These are phyloP conservation scores for Gracilariopsis chorda DNA, from an alignment of 23 red algal genomes.

Conservation along the genomic window DNA sequence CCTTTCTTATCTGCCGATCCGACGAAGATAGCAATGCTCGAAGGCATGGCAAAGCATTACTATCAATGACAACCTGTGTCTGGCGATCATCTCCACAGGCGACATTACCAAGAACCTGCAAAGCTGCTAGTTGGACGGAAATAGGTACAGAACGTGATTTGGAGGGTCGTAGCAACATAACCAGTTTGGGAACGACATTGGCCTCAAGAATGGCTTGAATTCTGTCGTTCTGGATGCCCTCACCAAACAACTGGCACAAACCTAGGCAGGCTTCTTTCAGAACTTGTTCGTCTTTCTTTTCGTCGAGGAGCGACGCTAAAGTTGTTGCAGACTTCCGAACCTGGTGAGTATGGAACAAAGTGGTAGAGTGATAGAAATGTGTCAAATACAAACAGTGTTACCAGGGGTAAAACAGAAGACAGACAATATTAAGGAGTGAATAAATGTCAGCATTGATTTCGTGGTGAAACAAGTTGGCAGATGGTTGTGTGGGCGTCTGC, in stretches of 20 bases:
- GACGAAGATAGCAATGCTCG: constrained; percentile 72
- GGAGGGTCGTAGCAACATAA: constrained; percentile 66
- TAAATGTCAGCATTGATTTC: not conserved
- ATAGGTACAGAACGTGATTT: constrained; percentile 55
- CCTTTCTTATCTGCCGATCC: constrained; percentile 90
- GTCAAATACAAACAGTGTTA: not conserved
- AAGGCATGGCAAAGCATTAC: constrained; percentile 87
- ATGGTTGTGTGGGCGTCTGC: not conserved
- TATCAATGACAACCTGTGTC: constrained; percentile 99
- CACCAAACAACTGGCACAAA: constrained; percentile 95
- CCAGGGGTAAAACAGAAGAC: not conserved
- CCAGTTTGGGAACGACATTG: constrained; percentile 85
- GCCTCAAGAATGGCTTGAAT: constrained; percentile 97
- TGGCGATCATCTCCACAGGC: constrained; percentile 98
- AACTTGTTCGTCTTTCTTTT: constrained; percentile 73
- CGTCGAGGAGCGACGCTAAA: constrained; percentile 68
- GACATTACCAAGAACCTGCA: constrained; percentile 97
- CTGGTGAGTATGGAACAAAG: not conserved
- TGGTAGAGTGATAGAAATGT: not conserved
- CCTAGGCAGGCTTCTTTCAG: constrained; percentile 82
- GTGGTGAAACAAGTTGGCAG: not conserved
- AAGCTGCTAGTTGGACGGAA: constrained; percentile 84
- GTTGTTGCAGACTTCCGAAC: constrained; percentile 74
- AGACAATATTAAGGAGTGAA: not conserved
- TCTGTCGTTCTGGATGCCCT: constrained; percentile 96